These are phyloP conservation scores for Populus hybrid DNA, from an alignment of 441 rosid genomes.

Conservation along the genomic window DNA sequence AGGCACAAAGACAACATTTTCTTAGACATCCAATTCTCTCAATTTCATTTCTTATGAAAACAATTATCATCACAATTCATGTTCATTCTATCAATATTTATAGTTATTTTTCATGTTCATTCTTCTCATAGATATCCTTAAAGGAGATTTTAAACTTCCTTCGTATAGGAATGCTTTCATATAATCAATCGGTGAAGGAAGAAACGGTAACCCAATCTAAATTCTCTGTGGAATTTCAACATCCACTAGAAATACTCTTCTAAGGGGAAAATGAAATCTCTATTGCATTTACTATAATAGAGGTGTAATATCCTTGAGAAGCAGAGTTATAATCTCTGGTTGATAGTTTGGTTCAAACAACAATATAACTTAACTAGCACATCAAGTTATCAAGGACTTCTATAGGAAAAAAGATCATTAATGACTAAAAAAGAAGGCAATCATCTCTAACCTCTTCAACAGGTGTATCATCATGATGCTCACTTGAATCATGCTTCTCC, in stretches of 20 bases:
- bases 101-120: background rate
- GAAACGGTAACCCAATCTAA: background rate
- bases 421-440: background rate
- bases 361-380: background rate
- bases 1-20: background rate
- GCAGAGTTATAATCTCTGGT: background rate
- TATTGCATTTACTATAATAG: background rate
- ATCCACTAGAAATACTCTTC: background rate
- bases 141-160: background rate
- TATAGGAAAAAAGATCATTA: background rate
- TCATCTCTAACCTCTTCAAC: slow-evolving; percentile 59
- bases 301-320: background rate
- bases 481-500: slow-evolving; percentile 43
- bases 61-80: background rate
- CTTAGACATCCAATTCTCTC: background rate
- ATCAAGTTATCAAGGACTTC: background rate
- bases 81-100: background rate
- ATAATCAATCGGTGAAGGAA: background rate
- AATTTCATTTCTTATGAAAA: background rate
- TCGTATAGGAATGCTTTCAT: background rate
- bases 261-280: background rate
- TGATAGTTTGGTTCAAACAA: background rate
- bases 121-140: background rate
- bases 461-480: slow-evolving; percentile 51
- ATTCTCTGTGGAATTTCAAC: background rate